Conservation (phyloP, 139 green algal species). For the Desmodesmus armatus region DNA sequence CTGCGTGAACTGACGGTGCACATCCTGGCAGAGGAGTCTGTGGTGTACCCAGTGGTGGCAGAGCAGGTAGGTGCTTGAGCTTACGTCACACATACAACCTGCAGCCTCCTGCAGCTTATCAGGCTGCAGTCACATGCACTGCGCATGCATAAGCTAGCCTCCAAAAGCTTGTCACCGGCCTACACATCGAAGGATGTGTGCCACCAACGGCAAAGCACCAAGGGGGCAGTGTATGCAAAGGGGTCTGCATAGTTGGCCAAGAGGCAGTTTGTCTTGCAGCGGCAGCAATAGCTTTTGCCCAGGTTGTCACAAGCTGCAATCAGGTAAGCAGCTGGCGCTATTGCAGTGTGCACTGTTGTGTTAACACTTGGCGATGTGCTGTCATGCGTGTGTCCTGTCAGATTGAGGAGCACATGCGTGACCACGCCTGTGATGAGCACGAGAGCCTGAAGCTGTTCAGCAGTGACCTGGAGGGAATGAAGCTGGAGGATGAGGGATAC, state of each 20-base stretch:
- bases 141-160: too few relatives aligned
- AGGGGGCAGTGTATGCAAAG: too few relatives aligned
- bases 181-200: too few relatives aligned
- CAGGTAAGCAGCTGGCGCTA: neutral
- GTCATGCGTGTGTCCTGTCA: neutral
- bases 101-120: too few relatives aligned
- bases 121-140: too few relatives aligned
- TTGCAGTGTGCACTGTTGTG: neutral
- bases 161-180: too few relatives aligned
- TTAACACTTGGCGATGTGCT: neutral
- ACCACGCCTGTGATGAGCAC: conserved; percentile 27
- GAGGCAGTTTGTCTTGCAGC: too few relatives aligned
- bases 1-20: conserved; percentile 26
- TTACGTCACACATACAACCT: too few relatives aligned
- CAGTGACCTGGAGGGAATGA: conserved; percentile 16
- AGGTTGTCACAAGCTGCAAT: neutral
- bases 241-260: too few relatives aligned
- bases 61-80: too few relatives aligned
- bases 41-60: conserved; percentile 8
- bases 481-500: conserved; percentile 15
- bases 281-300: too few relatives aligned
- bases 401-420: conserved; percentile 35
- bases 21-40: conserved; percentile 11
- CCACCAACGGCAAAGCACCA: too few relatives aligned
- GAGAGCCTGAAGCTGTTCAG: conserved; percentile 33